phyloP scores from a whole-genome alignment of 768 basidiomycete genomes.

The Suillus subluteus region DNA sequence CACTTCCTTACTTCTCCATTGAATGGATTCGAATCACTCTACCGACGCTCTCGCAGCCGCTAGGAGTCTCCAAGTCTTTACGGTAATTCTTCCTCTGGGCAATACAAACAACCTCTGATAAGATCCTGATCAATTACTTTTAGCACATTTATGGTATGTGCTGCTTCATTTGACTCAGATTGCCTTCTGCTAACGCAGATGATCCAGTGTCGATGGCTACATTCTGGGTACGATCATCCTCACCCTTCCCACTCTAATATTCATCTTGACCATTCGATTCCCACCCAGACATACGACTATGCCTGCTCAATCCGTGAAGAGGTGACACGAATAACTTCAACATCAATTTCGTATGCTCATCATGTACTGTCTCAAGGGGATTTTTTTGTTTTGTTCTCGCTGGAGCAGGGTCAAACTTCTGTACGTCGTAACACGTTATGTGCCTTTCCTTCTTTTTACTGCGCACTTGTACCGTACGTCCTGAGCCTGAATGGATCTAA shows the following conservation, averaged over 20 bases:
- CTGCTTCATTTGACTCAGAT: background rate
- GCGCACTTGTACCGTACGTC: slow-evolving; percentile 10
- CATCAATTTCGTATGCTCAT: background rate
- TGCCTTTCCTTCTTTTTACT: slow-evolving; percentile 9
- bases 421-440: slow-evolving; percentile 12
- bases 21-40: slow-evolving; percentile 2
- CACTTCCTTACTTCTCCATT: background rate
- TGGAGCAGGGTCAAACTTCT: slow-evolving; percentile 9
- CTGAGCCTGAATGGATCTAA: background rate
- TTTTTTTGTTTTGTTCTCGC: slow-evolving; percentile 6
- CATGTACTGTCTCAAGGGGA: background rate
- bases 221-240: slow-evolving; percentile 10
- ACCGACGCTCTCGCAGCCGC: slow-evolving; percentile 1
- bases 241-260: background rate
- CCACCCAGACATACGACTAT: slow-evolving; percentile 10
- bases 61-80: slow-evolving; percentile 6
- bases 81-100: background rate
- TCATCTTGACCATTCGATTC: background rate
- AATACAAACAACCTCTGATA: background rate
- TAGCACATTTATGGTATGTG: slow-evolving; percentile 2
- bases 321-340: background rate
- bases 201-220: slow-evolving; percentile 10
- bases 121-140: background rate
- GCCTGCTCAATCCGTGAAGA: slow-evolving; percentile 3
- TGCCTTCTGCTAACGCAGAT: background rate